These are phyloP conservation scores for Solanum corneliomulleri DNA, from an alignment of 257 asterid genomes.

Conservation along the genomic window DNA sequence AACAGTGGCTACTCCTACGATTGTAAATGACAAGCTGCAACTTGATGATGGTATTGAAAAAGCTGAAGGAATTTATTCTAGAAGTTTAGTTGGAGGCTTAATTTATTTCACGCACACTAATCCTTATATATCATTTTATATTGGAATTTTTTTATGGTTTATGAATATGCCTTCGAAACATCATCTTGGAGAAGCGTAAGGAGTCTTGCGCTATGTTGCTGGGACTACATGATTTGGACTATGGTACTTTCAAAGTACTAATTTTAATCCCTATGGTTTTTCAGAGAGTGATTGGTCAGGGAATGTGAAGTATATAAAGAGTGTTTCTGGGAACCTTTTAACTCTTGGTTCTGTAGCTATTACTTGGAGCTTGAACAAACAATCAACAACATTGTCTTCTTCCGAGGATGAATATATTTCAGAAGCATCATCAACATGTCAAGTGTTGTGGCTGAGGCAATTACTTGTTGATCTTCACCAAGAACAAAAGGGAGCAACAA, in stretches of 20 bases:
- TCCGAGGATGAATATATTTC: too few relatives aligned
- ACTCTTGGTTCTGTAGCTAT: not conserved
- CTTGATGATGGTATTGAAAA: not conserved
- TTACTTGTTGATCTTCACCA: not conserved
- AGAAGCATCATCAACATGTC: not conserved
- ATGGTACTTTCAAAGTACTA: not conserved
- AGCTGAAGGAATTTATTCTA: not conserved
- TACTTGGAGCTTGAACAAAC: not conserved
- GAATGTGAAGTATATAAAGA: not conserved
- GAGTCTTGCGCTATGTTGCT: not conserved
- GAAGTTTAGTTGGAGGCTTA: not conserved
- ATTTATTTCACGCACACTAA: too few relatives aligned
- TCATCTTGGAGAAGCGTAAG: too few relatives aligned
- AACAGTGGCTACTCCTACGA: not conserved
- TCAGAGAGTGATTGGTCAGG: not conserved
- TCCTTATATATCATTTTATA: too few relatives aligned
- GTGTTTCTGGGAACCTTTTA: not conserved
- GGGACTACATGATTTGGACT: not conserved
- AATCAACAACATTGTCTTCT: not conserved
- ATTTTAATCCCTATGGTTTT: not conserved
- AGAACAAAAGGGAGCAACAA: not conserved
- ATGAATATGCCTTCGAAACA: too few relatives aligned
- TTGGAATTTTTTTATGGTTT: too few relatives aligned
- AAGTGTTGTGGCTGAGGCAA: not conserved
- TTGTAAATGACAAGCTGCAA: not conserved